Evolutionary conservation across 352 stramenopile genomes (phyloP).

Genomic region (Phytophthora syringae): DNA sequence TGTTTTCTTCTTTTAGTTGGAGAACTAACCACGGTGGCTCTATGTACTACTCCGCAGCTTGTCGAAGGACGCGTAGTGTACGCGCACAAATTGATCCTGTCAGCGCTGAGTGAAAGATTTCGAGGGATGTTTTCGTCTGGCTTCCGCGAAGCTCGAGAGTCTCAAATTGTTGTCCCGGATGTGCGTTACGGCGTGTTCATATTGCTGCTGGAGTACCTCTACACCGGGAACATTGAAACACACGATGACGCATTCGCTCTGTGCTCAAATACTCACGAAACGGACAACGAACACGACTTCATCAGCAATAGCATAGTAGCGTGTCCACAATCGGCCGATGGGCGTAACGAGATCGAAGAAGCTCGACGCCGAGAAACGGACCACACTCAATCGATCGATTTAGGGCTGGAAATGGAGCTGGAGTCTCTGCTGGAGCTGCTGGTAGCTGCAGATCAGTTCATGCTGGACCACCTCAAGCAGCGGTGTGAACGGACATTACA

Average conservation of each 20-base stretch:
- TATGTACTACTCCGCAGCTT: slow-evolving; percentile 39
- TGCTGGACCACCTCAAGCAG: slow-evolving; percentile 97
- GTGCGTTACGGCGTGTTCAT: slow-evolving; percentile 92
- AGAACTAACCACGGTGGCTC: neutral
- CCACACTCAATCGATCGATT: slow-evolving; percentile 18
- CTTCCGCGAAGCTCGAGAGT: slow-evolving; percentile 88
- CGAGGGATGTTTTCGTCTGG: slow-evolving; percentile 95
- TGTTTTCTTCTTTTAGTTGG: neutral
- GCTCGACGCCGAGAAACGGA: slow-evolving; percentile 18
- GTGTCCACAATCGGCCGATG: slow-evolving; percentile 41
- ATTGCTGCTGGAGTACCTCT: slow-evolving; percentile 95
- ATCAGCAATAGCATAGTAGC: slow-evolving; percentile 34
- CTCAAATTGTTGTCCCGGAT: slow-evolving; percentile 91
- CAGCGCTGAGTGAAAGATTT: slow-evolving; percentile 93
- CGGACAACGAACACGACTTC: slow-evolving; percentile 15
- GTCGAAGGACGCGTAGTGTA: slow-evolving; percentile 94
- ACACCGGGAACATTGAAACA: slow-evolving; percentile 79
- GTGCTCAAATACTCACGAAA: slow-evolving; percentile 21
- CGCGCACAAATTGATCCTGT: slow-evolving; percentile 95
- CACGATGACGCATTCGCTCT: slow-evolving; percentile 39
- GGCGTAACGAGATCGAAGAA: slow-evolving; percentile 44
- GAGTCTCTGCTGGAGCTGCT: slow-evolving; percentile 89
- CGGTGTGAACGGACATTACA: slow-evolving; percentile 92
- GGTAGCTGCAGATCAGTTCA: slow-evolving; percentile 95
- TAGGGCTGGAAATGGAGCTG: slow-evolving; percentile 54